Conservation (phyloP, 495 filamentous ascomycete genomes). For the Penicillium cinerascens region DNA sequence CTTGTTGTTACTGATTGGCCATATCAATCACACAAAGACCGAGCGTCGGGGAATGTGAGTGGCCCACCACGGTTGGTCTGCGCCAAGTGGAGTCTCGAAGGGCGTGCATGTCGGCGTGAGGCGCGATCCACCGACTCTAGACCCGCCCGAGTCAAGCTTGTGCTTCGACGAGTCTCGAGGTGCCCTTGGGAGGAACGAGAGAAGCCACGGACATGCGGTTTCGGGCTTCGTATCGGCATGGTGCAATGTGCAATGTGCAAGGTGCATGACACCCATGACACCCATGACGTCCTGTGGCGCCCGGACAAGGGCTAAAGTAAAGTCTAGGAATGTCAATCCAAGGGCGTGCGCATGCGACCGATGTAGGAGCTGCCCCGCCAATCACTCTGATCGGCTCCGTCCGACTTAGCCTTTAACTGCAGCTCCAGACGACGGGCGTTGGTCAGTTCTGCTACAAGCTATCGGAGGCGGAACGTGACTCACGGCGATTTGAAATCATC, state of each 20-base stretch:
- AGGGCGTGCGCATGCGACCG: slow-evolving; percentile 21
- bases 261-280: neutral
- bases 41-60: slow-evolving; percentile 14
- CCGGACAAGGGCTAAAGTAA: no score
- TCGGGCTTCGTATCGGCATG: neutral
- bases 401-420: neutral
- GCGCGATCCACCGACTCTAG: slow-evolving; percentile 18
- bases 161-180: neutral
- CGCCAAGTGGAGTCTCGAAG: slow-evolving; percentile 23
- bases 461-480: neutral
- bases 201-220: neutral
- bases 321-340: slow-evolving; percentile 31
- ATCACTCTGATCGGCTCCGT: slow-evolving; percentile 5
- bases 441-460: neutral
- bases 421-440: neutral
- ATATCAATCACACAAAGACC: slow-evolving; percentile 1
- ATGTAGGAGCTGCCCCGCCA: slow-evolving; percentile 6
- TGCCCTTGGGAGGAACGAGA: neutral
- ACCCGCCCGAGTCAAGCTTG: neutral
- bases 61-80: slow-evolving; percentile 2
- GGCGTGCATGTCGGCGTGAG: slow-evolving; percentile 27
- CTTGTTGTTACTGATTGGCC: slow-evolving; percentile 13
- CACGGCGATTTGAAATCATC: neutral
- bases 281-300: no score
- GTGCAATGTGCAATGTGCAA: neutral